Percentiles rank a stretch among this genome's conserved stretches.
Conservation (phyloP, 148 eudicot species). For the Amaranthus hypochondriacus region DNA sequence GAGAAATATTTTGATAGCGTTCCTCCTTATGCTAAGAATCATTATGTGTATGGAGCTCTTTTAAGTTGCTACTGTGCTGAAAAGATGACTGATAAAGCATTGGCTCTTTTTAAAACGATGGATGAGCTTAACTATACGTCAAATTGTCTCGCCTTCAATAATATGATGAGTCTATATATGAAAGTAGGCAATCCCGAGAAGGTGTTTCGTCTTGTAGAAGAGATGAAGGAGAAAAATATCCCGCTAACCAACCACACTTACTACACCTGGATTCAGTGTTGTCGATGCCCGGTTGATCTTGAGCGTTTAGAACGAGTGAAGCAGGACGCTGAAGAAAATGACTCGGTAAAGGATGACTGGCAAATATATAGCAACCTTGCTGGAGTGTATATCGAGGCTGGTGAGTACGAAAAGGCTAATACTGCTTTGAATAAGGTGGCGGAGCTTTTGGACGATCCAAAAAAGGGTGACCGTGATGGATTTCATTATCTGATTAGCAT, state of each 20-base stretch:
- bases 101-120: constrained; percentile 55
- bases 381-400: constrained; percentile 33
- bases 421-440: constrained; percentile 42
- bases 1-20: constrained; percentile 60
- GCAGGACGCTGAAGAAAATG: constrained; percentile 42
- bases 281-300: constrained; percentile 38
- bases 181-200: constrained; percentile 57
- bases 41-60: constrained; percentile 48
- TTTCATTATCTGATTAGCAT: constrained; percentile 55
- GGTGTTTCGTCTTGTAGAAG: constrained; percentile 44
- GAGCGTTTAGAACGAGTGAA: constrained; percentile 59
- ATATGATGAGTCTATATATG: constrained; percentile 54
- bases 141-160: constrained; percentile 33
- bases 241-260: constrained; percentile 30
- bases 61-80: constrained; percentile 60
- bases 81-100: constrained; percentile 50
- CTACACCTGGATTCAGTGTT: constrained; percentile 49
- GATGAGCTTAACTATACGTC: constrained; percentile 34
- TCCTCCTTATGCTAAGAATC: constrained; percentile 29
- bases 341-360: constrained; percentile 37
- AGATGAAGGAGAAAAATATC: constrained; percentile 61
- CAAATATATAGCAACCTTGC: constrained; percentile 57
- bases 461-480: constrained; percentile 26
- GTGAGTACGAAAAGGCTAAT: constrained; percentile 51
- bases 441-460: constrained; percentile 24